Conservation (phyloP, 306 rosid species). For the Quercus engelmannii region DNA sequence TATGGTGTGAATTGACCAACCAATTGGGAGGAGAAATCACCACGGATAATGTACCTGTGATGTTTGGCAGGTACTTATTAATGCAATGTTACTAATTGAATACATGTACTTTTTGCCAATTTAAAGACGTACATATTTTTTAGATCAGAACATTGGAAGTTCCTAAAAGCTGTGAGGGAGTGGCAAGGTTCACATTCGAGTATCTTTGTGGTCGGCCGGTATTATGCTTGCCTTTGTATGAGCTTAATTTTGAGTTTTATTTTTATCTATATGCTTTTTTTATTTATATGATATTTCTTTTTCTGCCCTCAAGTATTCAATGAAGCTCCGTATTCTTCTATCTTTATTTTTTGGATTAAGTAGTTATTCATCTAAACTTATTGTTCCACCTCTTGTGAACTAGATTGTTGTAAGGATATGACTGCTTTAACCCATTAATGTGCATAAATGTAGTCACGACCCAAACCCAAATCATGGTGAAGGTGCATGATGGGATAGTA, state of each 20-base stretch:
- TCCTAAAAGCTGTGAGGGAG: conserved; percentile 77
- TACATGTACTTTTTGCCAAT: conserved; percentile 1
- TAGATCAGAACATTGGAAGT: conserved; percentile 69
- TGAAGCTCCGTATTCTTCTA: not conserved
- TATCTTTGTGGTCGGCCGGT: conserved; percentile 93
- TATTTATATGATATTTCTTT: not conserved
- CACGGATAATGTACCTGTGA: conserved; percentile 60
- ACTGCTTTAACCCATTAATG: not conserved
- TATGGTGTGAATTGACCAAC: conserved; percentile 62
- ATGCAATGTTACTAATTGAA: conserved; percentile 13
- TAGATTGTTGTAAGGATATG: not conserved
- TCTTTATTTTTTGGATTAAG: not conserved
- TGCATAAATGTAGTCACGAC: not conserved
- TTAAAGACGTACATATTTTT: conserved; percentile 16
- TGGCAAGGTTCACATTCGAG: conserved; percentile 81
- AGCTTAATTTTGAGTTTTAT: not conserved
- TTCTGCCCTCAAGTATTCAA: not conserved
- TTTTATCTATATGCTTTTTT: conserved; percentile 3
- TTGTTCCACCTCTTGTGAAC: not conserved
- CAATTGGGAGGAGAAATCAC: conserved; percentile 51
- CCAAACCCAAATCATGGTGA: too few species aligned
- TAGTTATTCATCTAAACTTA: not conserved
- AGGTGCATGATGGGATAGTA: too few species aligned
- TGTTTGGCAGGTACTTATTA: conserved; percentile 83
- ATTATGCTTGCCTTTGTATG: conserved; percentile 28